A percentile compares a stretch with the other conserved stretches of the same genome.
These are phyloP conservation scores for Globisporangium parvum DNA, from an alignment of 352 stramenopile species.

Conservation along the genomic window DNA sequence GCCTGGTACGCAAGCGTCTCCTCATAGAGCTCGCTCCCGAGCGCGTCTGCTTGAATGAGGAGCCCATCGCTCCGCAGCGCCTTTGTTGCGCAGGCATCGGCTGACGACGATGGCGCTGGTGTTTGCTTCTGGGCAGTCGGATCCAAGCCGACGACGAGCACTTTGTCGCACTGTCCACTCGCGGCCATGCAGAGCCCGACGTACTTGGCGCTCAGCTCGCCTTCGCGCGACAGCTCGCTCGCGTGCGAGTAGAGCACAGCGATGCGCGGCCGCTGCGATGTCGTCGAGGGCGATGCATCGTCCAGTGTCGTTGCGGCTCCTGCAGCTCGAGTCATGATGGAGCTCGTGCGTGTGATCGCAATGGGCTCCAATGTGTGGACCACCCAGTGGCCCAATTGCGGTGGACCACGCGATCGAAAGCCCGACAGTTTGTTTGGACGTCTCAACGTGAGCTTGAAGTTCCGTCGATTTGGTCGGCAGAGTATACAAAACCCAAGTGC, in stretches of 20 bases:
- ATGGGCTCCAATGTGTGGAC: no score
- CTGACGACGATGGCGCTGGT: not conserved
- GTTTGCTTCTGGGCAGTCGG: not conserved
- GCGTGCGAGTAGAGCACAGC: constrained; percentile 49
- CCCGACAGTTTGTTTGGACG: constrained; percentile 12
- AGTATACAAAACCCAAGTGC: not conserved
- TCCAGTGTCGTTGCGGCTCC: not conserved
- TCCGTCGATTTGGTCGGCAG: not conserved
- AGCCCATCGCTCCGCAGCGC: constrained; percentile 46
- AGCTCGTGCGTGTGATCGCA: no score
- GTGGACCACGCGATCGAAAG: not conserved
- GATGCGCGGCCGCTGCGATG: constrained; percentile 24
- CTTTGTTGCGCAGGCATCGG: not conserved
- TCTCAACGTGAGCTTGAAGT: constrained; percentile 4
- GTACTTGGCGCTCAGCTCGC: constrained; percentile 55
- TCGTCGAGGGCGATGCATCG: not conserved
- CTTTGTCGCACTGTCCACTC: constrained; percentile 41
- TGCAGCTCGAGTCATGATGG: no score
- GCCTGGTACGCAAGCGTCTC: constrained; percentile 28
- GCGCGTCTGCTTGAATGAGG: constrained; percentile 23
- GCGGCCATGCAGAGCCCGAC: constrained; percentile 45
- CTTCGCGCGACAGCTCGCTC: constrained; percentile 44
- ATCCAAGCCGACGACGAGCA: constrained; percentile 31
- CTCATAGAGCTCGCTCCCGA: constrained; percentile 27
- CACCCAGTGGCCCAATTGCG: not conserved